Percentiles rank a stretch among this genome's conserved stretches.
Evolutionary conservation across 352 stramenopile species (phyloP).

Genomic region (Phytophthora chlamydospora): DNA sequence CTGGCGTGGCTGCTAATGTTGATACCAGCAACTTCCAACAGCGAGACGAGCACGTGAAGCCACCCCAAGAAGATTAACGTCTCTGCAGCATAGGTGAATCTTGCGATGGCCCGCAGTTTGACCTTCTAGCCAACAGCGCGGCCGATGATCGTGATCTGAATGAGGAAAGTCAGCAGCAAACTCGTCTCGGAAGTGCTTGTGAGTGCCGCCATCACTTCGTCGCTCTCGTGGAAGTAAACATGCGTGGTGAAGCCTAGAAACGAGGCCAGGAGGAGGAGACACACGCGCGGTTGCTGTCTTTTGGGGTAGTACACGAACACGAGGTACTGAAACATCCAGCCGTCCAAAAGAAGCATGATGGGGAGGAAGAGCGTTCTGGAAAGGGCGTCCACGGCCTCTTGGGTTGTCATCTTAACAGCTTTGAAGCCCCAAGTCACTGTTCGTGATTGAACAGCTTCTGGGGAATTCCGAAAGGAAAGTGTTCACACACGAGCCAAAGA

Average conservation of each 20-base stretch:
- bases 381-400: slow-evolving; percentile 13
- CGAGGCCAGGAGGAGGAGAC: slow-evolving; percentile 21
- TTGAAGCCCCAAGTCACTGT: no score
- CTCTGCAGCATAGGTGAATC: no score
- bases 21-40: not conserved
- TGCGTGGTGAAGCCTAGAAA: slow-evolving; percentile 20
- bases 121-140: slow-evolving; percentile 25
- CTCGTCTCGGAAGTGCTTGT: slow-evolving; percentile 41
- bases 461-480: no score
- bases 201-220: slow-evolving; percentile 16
- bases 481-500: no score
- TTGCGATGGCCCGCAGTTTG: slow-evolving; percentile 20
- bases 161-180: slow-evolving; percentile 35
- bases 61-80: no score
- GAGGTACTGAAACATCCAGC: slow-evolving; percentile 40
- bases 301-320: slow-evolving; percentile 34
- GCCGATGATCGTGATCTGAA: slow-evolving; percentile 43
- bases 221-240: slow-evolving; percentile 23
- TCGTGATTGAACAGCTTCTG: no score
- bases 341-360: slow-evolving; percentile 35
- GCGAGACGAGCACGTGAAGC: slow-evolving; percentile 11
- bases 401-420: slow-evolving; percentile 5
- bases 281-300: slow-evolving; percentile 26
- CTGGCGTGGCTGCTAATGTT: not conserved
- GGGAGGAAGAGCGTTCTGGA: slow-evolving; percentile 27